These are phyloP conservation scores for Thermomyces lanuginosus DNA, from an alignment of 2,329 filamentous ascomycete species.

Conservation along the genomic window DNA sequence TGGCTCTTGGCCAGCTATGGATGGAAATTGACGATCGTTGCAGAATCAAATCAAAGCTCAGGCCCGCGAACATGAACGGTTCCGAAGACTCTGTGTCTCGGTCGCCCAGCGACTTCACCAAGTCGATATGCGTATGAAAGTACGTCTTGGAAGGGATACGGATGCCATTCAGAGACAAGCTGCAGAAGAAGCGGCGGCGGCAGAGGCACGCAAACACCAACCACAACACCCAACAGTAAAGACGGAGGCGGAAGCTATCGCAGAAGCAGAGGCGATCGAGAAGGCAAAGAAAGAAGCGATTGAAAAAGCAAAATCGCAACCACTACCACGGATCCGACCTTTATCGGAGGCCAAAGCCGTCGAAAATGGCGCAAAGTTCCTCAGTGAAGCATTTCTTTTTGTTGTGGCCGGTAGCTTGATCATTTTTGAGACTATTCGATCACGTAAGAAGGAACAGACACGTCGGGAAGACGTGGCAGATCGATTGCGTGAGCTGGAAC, in stretches of 20 bases:
- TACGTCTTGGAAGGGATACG: slow-evolving; percentile 47
- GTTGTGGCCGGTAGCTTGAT: slow-evolving; percentile 46
- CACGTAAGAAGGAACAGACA: slow-evolving; percentile 43
- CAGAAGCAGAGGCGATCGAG: slow-evolving; percentile 27
- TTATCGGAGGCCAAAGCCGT: slow-evolving; percentile 52
- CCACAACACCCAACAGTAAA: slow-evolving; percentile 42
- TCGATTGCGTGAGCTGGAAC: slow-evolving; percentile 41
- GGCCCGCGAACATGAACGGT: slow-evolving; percentile 51
- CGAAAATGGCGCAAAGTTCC: slow-evolving; percentile 52
- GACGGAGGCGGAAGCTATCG: slow-evolving; percentile 43
- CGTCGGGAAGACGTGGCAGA: slow-evolving; percentile 45
- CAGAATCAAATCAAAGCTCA: slow-evolving; percentile 53
- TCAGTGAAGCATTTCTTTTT: slow-evolving; percentile 51
- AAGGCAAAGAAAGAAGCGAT: slow-evolving; percentile 24
- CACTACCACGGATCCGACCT: slow-evolving; percentile 42
- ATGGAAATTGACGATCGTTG: slow-evolving; percentile 11
- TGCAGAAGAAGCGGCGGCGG: slow-evolving; percentile 36
- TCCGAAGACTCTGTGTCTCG: slow-evolving; percentile 43
- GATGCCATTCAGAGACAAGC: slow-evolving; percentile 33
- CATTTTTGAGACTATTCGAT: slow-evolving; percentile 45
- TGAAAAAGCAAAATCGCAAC: slow-evolving; percentile 32
- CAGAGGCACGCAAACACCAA: slow-evolving; percentile 38
- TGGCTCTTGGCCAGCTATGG: background rate
- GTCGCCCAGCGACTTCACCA: slow-evolving; percentile 49
- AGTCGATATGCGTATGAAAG: slow-evolving; percentile 50